Conservation (phyloP, 495 filamentous ascomycete genomes). For the Trichoderma virens region DNA sequence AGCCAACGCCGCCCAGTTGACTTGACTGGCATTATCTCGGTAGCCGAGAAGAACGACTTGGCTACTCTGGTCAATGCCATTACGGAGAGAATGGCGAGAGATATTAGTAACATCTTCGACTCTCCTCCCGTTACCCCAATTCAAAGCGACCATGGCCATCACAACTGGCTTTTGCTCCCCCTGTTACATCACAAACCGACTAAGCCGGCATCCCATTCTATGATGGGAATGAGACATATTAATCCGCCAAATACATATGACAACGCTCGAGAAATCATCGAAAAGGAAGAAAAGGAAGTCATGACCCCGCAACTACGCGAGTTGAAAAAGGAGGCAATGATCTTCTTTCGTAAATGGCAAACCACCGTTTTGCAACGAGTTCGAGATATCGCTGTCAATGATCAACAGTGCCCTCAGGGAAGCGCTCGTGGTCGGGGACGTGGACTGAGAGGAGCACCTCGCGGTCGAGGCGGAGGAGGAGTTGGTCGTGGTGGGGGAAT, state of each 20-base stretch:
- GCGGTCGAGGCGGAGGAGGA: slow-evolving; percentile 16
- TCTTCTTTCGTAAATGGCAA: slow-evolving; percentile 41
- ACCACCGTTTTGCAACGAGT: slow-evolving; percentile 26
- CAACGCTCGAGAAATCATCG: slow-evolving; percentile 9
- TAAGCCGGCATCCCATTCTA: slow-evolving; percentile 8
- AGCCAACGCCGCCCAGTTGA: slow-evolving; percentile 18
- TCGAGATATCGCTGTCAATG: slow-evolving; percentile 33
- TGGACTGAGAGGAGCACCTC: slow-evolving; percentile 19
- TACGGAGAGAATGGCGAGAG: slow-evolving; percentile 41
- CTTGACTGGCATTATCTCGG: slow-evolving; percentile 22
- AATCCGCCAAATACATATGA: slow-evolving; percentile 3
- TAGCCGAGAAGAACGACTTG: slow-evolving; percentile 24
- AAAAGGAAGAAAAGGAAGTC: slow-evolving; percentile 19
- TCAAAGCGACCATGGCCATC: slow-evolving; percentile 14
- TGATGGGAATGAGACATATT: background rate
- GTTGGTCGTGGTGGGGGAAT: slow-evolving; percentile 12
- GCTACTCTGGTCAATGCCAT: slow-evolving; percentile 31
- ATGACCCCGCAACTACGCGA: slow-evolving; percentile 29
- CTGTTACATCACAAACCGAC: slow-evolving; percentile 22
- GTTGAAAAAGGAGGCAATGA: slow-evolving; percentile 34
- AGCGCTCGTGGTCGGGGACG: slow-evolving; percentile 1
- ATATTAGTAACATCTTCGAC: slow-evolving; percentile 40
- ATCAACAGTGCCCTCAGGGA: background rate
- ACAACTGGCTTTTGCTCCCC: slow-evolving; percentile 22
- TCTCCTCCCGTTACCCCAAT: slow-evolving; percentile 20